Conservation (phyloP, 176 grass and related monocot genomes). For the Oryza glumipatula region DNA sequence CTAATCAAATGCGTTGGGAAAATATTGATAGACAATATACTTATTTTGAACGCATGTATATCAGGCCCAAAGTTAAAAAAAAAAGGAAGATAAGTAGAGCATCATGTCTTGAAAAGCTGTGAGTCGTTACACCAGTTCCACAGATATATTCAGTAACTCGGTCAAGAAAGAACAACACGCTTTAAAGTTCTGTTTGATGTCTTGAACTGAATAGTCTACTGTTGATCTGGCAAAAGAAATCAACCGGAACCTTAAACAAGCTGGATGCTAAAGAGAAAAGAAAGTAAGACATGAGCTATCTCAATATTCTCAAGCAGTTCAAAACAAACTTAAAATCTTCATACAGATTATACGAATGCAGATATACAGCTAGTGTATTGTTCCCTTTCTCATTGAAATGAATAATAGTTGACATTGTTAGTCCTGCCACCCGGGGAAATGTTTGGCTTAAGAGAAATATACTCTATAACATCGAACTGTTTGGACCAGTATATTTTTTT, state of each 20-base stretch:
- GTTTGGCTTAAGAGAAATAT: constrained; percentile 11
- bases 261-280: background rate
- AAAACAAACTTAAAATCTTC: background rate
- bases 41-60: background rate
- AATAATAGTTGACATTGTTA: constrained; percentile 37
- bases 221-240: constrained; percentile 9
- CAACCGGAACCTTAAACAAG: background rate
- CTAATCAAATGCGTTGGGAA: background rate
- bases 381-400: background rate
- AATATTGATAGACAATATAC: background rate
- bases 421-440: background rate
- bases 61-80: background rate
- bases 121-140: background rate
- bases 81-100: background rate
- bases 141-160: constrained; percentile 20
- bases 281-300: background rate
- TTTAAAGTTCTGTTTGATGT: background rate
- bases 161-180: background rate
- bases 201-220: constrained; percentile 14
- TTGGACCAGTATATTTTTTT: background rate
- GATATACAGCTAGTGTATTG: background rate
- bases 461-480: background rate
- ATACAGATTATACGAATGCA: background rate
- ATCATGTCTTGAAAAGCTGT: background rate
- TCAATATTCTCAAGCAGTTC: constrained; percentile 1